Percentiles rank a stretch among this genome's conserved stretches.
phyloP scores from a whole-genome alignment of 2,329 filamentous ascomycete species.

The Fusarium stilboides region DNA sequence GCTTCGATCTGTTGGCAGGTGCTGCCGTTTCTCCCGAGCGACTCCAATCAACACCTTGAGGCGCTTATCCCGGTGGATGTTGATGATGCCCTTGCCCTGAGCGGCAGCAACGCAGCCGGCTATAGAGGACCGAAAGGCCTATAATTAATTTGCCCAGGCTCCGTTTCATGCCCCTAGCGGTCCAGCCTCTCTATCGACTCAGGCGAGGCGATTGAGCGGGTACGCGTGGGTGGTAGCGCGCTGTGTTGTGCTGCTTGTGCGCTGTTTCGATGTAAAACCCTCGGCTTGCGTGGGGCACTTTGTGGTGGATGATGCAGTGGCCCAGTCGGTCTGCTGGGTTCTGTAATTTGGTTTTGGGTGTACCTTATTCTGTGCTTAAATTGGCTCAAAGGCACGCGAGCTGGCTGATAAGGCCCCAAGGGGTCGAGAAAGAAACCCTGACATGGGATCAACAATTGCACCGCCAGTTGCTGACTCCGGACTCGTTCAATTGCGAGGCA shows the following conservation, averaged over 20 bases:
- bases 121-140: conserved; percentile 21
- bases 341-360: conserved; percentile 28
- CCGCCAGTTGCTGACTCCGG: conserved; percentile 22
- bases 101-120: conserved; percentile 4
- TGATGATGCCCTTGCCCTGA: conserved; percentile 32
- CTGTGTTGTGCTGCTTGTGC: conserved; percentile 17
- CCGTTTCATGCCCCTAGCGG: conserved; percentile 32
- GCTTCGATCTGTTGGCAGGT: conserved; percentile 19
- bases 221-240: conserved; percentile 28
- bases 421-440: conserved; percentile 16
- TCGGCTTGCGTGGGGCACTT: conserved; percentile 35
- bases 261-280: conserved; percentile 20
- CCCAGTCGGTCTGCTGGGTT: conserved; percentile 33
- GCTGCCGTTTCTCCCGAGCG: conserved; percentile 43
- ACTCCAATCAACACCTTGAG: conserved; percentile 21
- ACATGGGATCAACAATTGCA: conserved; percentile 23
- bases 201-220: conserved; percentile 41
- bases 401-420: conserved; percentile 12
- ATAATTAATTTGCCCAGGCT: conserved; percentile 46
- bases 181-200: conserved; percentile 32
- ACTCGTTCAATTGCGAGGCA: conserved; percentile 12
- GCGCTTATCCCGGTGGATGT: conserved; percentile 40
- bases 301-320: conserved; percentile 19
- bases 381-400: conserved; percentile 43
- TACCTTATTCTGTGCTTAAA: conserved; percentile 22